phyloP scores from a whole-genome alignment of 1,284 basidiomycete genomes.

The Pseudozyma flocculosa region DNA sequence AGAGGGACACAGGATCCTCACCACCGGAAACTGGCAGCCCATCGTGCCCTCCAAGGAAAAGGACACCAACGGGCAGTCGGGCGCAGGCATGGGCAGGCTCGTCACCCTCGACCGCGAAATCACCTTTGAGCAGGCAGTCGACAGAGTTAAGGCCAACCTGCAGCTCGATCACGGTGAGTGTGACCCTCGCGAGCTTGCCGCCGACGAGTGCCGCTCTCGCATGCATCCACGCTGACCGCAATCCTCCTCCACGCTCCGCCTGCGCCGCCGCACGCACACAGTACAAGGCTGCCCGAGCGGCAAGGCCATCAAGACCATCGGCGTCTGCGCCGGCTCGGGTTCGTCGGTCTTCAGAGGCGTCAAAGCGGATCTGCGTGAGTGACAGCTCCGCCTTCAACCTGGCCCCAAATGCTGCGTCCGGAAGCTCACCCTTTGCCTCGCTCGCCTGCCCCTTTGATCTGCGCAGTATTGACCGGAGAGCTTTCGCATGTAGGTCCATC shows the following conservation, averaged over 20 bases:
- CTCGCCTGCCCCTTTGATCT: no score
- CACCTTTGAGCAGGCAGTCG: constrained; percentile 21
- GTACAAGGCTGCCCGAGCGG: constrained; percentile 28
- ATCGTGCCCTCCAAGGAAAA: not conserved
- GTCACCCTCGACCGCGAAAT: constrained; percentile 14
- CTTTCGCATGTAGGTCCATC: constrained; percentile 45
- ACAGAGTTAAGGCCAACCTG: constrained; percentile 33
- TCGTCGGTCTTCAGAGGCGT: constrained; percentile 35
- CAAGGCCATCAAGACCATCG: constrained; percentile 34
- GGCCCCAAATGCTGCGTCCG: no score
- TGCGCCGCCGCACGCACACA: no score
- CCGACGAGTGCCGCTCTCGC: no score
- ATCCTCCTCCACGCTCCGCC: not conserved
- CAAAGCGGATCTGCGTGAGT: constrained; percentile 47
- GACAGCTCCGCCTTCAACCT: not conserved
- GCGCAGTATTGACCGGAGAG: constrained; percentile 53
- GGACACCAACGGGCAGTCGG: constrained; percentile 14
- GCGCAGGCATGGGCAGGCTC: constrained; percentile 32
- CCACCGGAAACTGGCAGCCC: not conserved
- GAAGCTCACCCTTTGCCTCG: no score
- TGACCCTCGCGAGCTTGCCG: no score
- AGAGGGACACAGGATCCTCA: not conserved
- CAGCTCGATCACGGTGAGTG: constrained; percentile 12
- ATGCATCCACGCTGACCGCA: not conserved
- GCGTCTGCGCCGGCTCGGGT: constrained; percentile 54